phyloP scores from a whole-genome alignment of 1,284 basidiomycete genomes.

The Mrakiaceae sp. region DNA sequence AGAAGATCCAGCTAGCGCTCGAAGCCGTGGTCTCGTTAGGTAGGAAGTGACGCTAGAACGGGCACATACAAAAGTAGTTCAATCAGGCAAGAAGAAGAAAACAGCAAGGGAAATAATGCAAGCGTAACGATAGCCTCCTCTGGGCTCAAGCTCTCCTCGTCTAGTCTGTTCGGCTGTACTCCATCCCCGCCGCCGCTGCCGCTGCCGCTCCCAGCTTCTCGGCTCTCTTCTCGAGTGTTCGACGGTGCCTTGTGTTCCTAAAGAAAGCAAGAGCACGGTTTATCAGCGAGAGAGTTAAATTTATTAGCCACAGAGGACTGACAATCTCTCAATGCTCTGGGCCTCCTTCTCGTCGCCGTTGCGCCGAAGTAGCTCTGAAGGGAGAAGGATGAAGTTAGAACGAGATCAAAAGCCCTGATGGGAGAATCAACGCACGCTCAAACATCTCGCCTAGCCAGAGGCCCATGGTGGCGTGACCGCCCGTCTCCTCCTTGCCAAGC shows the following conservation, averaged over 20 bases:
- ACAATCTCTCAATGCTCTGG: background rate
- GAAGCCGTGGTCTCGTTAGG: background rate
- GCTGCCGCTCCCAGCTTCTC: too few species aligned
- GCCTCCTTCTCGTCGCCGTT: constrained; percentile 2
- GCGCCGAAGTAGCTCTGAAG: background rate
- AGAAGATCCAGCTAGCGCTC: background rate
- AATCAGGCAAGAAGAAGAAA: too few species aligned
- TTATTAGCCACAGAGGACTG: background rate
- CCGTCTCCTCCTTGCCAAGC: constrained; percentile 10
- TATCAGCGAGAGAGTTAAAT: background rate
- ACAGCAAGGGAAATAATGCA: too few species aligned
- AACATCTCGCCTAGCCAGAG: constrained; percentile 16
- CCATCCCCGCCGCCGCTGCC: too few species aligned
- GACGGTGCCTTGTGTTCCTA: background rate
- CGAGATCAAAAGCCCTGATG: background rate
- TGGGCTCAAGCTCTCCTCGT: too few species aligned
- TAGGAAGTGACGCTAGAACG: too few species aligned
- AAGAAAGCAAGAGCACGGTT: background rate
- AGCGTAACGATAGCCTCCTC: too few species aligned
- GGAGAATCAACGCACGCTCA: constrained; percentile 1
- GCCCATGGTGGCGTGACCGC: constrained; percentile 12
- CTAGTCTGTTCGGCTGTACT: too few species aligned
- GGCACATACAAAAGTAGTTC: too few species aligned
- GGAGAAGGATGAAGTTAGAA: background rate
- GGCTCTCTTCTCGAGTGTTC: background rate